A percentile compares a stretch with the other conserved stretches of the same genome.
Conservation (phyloP, 2,329 filamentous ascomycete species). For the Sporothrix humicola region DNA sequence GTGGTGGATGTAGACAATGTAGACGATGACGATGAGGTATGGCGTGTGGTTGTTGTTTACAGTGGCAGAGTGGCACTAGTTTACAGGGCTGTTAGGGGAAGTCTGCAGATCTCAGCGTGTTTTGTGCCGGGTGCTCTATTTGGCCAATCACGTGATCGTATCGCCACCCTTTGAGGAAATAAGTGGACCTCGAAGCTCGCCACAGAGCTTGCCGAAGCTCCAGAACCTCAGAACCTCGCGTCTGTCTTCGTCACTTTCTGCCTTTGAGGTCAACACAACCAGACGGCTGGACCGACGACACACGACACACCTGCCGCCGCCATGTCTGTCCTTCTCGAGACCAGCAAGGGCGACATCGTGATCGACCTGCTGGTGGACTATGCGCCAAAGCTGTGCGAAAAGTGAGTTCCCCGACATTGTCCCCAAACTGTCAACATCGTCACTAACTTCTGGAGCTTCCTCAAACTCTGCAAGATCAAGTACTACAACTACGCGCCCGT, state of each 20-base stretch:
- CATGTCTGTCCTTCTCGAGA: constrained; percentile 96
- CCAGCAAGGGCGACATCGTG: constrained; percentile 89
- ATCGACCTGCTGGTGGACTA: constrained; percentile 90
- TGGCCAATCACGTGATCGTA: neutral
- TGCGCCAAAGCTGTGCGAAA: constrained; percentile 90
- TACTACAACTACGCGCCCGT: constrained; percentile 98
- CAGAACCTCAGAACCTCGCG: neutral
- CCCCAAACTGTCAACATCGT: neutral
- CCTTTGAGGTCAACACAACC: neutral
- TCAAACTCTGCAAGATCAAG: constrained; percentile 98
- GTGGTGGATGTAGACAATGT: neutral
- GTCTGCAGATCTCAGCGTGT: neutral
- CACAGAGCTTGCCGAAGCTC: constrained; percentile 14
- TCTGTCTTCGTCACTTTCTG: neutral
- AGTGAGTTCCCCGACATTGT: constrained; percentile 65
- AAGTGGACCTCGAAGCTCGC: neutral
- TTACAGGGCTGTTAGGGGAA: neutral
- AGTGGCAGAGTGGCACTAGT: neutral
- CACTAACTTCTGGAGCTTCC: constrained; percentile 69
- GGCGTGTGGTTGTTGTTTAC: neutral
- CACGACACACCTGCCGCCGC: neutral
- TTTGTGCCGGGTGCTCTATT: neutral
- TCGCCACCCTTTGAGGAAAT: neutral
- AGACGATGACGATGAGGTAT: neutral
- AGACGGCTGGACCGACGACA: neutral